A percentile compares a stretch with the other conserved stretches of the same genome.
phyloP scores from a whole-genome alignment of 2,329 filamentous ascomycete genomes.

The Colletotrichum somersetense region DNA sequence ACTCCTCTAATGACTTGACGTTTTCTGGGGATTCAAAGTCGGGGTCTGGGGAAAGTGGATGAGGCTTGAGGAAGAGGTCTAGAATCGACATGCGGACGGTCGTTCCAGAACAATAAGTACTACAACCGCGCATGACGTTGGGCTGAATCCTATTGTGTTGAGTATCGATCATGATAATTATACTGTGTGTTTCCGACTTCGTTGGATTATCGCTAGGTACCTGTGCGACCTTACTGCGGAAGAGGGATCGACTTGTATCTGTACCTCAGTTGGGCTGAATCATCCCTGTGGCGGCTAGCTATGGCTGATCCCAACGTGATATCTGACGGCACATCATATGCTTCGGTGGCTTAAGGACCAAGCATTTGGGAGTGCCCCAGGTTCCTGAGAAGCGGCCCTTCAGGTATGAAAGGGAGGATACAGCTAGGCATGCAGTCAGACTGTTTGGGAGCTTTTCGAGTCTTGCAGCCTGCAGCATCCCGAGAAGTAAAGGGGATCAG shows the following conservation, averaged over 20 bases:
- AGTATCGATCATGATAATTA: too few species aligned
- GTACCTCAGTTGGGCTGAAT: neutral
- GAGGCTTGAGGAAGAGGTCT: neutral
- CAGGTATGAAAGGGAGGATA: neutral
- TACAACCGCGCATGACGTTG: constrained; percentile 22
- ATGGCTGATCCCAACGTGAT: constrained; percentile 16
- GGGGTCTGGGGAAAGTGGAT: neutral
- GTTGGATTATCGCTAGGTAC: too few species aligned
- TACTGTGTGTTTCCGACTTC: too few species aligned
- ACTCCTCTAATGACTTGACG: too few species aligned
- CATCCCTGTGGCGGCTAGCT: neutral
- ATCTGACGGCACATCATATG: constrained; percentile 9
- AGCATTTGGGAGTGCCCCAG: too few species aligned
- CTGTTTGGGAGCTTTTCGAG: neutral
- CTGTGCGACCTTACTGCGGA: too few species aligned
- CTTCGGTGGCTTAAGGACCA: neutral
- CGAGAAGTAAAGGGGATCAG: constrained; percentile 34
- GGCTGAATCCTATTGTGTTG: too few species aligned
- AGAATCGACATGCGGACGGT: neutral
- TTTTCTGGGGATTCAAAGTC: neutral
- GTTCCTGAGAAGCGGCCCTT: neutral
- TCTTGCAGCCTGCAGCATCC: constrained; percentile 22
- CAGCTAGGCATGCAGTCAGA: neutral
- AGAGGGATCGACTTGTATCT: too few species aligned
- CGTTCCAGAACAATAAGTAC: constrained; percentile 7